Evolutionary conservation across 352 stramenopile genomes (phyloP).

Genomic region (Pseudoperonospora humuli): DNA sequence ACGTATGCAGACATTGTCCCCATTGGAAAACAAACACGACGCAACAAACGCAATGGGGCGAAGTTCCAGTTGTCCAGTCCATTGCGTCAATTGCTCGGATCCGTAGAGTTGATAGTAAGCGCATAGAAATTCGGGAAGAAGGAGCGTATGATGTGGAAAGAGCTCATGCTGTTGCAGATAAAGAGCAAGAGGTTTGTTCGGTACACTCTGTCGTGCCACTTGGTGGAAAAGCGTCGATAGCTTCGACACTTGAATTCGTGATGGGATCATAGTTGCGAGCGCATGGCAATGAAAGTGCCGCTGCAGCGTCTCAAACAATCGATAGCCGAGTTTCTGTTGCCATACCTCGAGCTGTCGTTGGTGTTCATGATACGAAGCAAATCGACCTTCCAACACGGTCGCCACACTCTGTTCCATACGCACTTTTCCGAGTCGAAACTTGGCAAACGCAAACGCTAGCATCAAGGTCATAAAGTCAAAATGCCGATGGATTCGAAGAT

Average conservation of each 20-base stretch:
- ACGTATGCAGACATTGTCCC: constrained; percentile 33
- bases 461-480: constrained; percentile 55
- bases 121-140: constrained; percentile 54
- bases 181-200: constrained; percentile 41
- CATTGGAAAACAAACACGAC: constrained; percentile 60
- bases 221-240: constrained; percentile 33
- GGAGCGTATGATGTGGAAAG: constrained; percentile 37
- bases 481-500: constrained; percentile 33
- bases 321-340: constrained; percentile 54
- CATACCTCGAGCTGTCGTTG: constrained; percentile 55
- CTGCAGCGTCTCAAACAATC: constrained; percentile 45
- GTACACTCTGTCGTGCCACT: constrained; percentile 25
- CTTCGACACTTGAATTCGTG: constrained; percentile 38
- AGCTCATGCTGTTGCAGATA: constrained; percentile 53
- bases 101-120: constrained; percentile 66
- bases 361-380: constrained; percentile 49
- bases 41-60: constrained; percentile 51
- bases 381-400: constrained; percentile 37
- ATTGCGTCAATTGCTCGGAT: too few relatives aligned
- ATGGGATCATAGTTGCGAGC: constrained; percentile 41
- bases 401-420: constrained; percentile 45
- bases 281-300: too few relatives aligned
- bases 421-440: constrained; percentile 34
- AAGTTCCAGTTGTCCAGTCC: constrained; percentile 48
- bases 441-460: constrained; percentile 42